Evolutionary conservation across 108 stramenopile species (phyloP).

Genomic region (Cyclotella distinguenda): DNA sequence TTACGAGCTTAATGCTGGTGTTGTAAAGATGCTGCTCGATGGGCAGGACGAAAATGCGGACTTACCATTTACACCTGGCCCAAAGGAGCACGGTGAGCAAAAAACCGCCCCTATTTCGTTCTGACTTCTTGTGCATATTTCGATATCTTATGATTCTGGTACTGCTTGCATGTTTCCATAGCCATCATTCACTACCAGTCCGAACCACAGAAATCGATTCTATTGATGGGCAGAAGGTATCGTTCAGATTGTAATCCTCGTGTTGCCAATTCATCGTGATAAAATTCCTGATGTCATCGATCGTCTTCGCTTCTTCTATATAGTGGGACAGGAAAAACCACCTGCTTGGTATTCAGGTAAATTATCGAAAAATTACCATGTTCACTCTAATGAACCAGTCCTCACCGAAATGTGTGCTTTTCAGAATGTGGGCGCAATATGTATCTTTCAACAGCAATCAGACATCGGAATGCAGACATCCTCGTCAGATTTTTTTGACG

Average conservation of each 20-base stretch:
- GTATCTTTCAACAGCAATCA: background rate
- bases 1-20: constrained; percentile 44
- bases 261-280: background rate
- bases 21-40: constrained; percentile 31
- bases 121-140: too few relatives aligned
- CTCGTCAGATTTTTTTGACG: constrained; percentile 48
- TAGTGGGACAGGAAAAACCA: constrained; percentile 51
- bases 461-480: constrained; percentile 9
- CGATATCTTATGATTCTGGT: too few relatives aligned
- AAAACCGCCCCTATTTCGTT: too few relatives aligned
- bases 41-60: constrained; percentile 34
- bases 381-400: too few relatives aligned
- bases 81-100: constrained; percentile 54
- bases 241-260: background rate
- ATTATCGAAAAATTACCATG: too few relatives aligned
- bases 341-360: constrained; percentile 52
- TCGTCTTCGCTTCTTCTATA: background rate
- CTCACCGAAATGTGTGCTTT: too few relatives aligned
- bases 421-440: constrained; percentile 50
- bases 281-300: background rate
- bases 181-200: constrained; percentile 46
- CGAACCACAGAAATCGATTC: constrained; percentile 28
- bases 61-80: constrained; percentile 53
- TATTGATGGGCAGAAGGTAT: constrained; percentile 47
- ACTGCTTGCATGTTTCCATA: too few relatives aligned